A percentile compares a stretch with the other conserved stretches of the same genome.
These are phyloP conservation scores for Citrus australasica DNA, from an alignment of 345 rosid genomes.

Conservation along the genomic window DNA sequence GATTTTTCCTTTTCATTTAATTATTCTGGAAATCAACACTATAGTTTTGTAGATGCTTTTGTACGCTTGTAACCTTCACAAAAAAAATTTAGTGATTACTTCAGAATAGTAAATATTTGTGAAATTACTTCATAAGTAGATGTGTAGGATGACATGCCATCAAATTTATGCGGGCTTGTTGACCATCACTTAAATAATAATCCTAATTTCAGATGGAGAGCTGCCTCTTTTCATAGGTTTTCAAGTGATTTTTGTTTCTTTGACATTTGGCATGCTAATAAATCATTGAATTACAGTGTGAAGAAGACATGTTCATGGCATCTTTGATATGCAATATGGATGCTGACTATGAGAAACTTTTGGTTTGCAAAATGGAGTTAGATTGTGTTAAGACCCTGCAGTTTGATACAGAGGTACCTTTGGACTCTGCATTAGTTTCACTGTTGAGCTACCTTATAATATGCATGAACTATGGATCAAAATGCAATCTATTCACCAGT, in stretches of 20 bases:
- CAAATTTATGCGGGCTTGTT: background rate
- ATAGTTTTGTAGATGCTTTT: background rate
- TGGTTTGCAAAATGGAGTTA: conserved; percentile 84
- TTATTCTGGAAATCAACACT: background rate
- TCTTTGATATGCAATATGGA: conserved; percentile 88
- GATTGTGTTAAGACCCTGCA: conserved; percentile 85
- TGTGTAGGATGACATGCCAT: background rate
- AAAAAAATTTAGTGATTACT: background rate
- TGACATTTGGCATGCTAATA: background rate
- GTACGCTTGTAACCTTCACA: background rate
- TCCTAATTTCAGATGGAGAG: background rate
- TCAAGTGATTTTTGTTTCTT: background rate
- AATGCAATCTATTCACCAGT: background rate
- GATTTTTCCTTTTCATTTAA: background rate
- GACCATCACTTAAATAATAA: background rate
- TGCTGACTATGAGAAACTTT: conserved; percentile 72
- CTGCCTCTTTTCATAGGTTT: background rate
- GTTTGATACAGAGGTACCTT: conserved; percentile 82
- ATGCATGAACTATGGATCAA: background rate
- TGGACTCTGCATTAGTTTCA: conserved; percentile 17
- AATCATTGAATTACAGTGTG: conserved; percentile 51
- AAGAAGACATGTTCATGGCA: conserved; percentile 77
- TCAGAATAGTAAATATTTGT: background rate
- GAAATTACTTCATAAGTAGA: background rate
- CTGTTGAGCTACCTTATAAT: background rate